These are phyloP conservation scores for Meira miltonrushii DNA, from an alignment of 1,284 basidiomycete genomes.

Conservation along the genomic window DNA sequence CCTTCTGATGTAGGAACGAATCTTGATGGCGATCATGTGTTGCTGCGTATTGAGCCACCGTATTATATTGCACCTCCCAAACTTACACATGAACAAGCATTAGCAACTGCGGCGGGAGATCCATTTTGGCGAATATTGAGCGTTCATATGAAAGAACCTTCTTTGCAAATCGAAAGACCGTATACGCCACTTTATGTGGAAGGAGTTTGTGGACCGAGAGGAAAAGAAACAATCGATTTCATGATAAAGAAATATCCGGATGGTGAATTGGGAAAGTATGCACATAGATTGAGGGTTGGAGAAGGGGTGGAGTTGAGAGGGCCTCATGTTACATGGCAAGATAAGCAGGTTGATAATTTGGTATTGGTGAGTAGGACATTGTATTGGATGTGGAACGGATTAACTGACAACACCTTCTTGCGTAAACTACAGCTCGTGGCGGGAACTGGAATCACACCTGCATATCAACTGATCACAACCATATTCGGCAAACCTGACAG, in stretches of 20 bases:
- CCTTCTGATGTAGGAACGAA: not conserved
- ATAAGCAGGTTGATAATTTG: conserved; percentile 11
- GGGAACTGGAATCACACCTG: conserved; percentile 35
- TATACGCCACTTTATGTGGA: conserved; percentile 36
- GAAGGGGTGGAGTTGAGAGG: conserved; percentile 27
- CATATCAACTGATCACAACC: conserved; percentile 31
- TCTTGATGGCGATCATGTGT: conserved; percentile 4
- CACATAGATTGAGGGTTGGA: conserved; percentile 18
- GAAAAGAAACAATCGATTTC: conserved; percentile 18
- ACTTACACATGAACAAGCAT: conserved; percentile 22
- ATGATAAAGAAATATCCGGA: conserved; percentile 34
- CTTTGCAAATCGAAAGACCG: conserved; percentile 33
- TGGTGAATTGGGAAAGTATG: conserved; percentile 29
- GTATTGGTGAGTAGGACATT: conserved; percentile 11
- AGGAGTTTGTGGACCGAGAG: conserved; percentile 14
- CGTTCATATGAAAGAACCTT: conserved; percentile 20
- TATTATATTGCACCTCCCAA: conserved; percentile 13
- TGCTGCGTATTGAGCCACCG: not conserved
- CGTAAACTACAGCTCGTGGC: conserved; percentile 27
- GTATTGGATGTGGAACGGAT: not conserved
- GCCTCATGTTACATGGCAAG: conserved; percentile 28
- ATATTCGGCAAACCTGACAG: conserved; percentile 16
- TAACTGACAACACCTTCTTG: conserved; percentile 16
- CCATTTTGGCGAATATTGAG: conserved; percentile 5
- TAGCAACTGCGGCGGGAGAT: not conserved